phyloP scores from a whole-genome alignment of 2,329 filamentous ascomycete genomes.

The Ambrosiella cleistominuta region DNA sequence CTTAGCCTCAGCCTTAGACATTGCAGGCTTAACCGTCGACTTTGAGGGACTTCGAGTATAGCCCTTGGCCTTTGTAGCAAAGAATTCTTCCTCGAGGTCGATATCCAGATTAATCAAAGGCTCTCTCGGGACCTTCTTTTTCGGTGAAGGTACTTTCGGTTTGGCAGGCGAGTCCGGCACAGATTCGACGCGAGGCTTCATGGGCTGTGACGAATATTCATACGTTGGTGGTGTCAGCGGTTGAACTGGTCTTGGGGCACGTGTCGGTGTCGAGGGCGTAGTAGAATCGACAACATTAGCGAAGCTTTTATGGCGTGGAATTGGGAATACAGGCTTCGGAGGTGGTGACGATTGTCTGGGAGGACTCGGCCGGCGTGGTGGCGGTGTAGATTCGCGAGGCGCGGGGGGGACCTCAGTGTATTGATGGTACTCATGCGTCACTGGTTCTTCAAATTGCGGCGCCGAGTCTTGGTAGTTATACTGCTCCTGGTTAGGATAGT shows the following conservation, averaged over 20 bases:
- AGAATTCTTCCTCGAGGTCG: neutral
- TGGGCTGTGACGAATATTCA: neutral
- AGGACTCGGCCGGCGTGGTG: constrained; percentile 21
- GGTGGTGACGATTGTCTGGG: constrained; percentile 15
- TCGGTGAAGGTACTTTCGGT: neutral
- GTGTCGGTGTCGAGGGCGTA: neutral
- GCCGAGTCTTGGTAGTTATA: constrained; percentile 18
- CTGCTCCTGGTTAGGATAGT: constrained; percentile 21
- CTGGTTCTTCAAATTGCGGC: constrained; percentile 12
- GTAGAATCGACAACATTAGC: neutral
- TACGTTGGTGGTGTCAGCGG: neutral
- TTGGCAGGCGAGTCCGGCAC: constrained; percentile 12
- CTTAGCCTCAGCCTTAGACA: neutral
- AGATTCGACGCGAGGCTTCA: constrained; percentile 10
- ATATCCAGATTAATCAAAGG: neutral
- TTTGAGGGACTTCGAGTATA: constrained; percentile 5
- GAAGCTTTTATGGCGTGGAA: constrained; percentile 1
- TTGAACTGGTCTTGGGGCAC: neutral
- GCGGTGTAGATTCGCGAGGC: constrained; percentile 4
- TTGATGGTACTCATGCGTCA: constrained; percentile 13
- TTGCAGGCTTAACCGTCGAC: neutral
- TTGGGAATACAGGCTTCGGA: neutral
- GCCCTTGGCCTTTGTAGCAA: neutral
- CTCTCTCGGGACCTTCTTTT: neutral
- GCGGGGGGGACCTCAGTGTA: constrained; percentile 3